Evolutionary conservation across 306 rosid genomes (phyloP).

Genomic region (Prunus mongolica): DNA sequence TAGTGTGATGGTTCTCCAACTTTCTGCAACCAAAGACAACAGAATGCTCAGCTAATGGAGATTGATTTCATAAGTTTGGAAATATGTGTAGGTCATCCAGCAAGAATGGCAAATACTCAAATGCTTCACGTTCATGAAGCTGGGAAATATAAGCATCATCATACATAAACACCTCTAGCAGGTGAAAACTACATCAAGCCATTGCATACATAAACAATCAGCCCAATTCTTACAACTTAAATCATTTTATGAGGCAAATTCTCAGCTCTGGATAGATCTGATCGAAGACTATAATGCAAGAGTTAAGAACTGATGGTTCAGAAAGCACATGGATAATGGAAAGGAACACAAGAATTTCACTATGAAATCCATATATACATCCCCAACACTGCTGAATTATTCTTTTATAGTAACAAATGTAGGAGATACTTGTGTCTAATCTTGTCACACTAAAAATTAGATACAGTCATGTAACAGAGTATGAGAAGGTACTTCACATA

Average conservation of each 20-base stretch:
- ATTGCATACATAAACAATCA: background rate
- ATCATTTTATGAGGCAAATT: background rate
- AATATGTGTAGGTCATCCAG: background rate
- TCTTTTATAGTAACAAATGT: background rate
- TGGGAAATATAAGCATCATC: background rate
- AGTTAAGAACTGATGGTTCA: background rate
- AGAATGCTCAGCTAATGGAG: background rate
- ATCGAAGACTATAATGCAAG: background rate
- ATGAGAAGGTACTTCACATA: background rate
- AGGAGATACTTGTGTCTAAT: background rate
- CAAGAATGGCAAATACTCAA: background rate
- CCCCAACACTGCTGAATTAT: too few species aligned
- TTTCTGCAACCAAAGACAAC: slow-evolving; percentile 39
- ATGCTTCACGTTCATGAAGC: background rate
- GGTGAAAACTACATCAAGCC: background rate
- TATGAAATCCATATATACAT: too few species aligned
- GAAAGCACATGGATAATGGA: too few species aligned
- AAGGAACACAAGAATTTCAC: too few species aligned
- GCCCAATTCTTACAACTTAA: background rate
- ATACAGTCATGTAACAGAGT: background rate
- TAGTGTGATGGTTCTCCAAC: slow-evolving; percentile 38
- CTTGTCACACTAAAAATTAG: background rate
- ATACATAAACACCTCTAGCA: background rate
- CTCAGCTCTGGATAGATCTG: background rate
- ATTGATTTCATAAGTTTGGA: background rate